Evolutionary conservation across 768 basidiomycete species (phyloP).

Genomic region (Suillus alpinus): DNA sequence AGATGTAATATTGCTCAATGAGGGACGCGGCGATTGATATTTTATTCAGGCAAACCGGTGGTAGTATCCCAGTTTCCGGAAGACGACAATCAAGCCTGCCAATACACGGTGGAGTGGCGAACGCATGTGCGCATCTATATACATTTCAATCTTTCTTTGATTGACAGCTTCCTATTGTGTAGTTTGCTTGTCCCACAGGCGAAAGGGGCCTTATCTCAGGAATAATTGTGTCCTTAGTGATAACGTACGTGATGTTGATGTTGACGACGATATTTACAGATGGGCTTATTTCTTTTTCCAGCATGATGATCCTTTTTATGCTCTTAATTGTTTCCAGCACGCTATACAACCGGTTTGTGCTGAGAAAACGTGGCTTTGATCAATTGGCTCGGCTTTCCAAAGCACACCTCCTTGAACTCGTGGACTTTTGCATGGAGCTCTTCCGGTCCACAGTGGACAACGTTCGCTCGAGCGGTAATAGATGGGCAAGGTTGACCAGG

Average conservation of each 20-base stretch:
- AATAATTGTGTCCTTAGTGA: constrained; percentile 53
- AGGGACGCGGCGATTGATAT: background rate
- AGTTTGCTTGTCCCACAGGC: constrained; percentile 74
- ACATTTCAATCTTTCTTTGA: background rate
- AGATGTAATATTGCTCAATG: background rate
- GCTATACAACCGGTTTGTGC: constrained; percentile 76
- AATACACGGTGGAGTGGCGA: constrained; percentile 81
- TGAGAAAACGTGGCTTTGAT: constrained; percentile 67
- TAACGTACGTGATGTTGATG: constrained; percentile 47
- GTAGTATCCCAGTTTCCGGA: constrained; percentile 65
- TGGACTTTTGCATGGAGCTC: constrained; percentile 20
- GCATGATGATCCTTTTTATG: constrained; percentile 54
- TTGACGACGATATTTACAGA: background rate
- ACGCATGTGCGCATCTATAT: constrained; percentile 56
- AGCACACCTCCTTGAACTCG: constrained; percentile 20
- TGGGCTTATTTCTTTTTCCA: constrained; percentile 23
- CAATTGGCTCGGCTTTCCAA: constrained; percentile 64
- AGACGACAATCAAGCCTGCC: constrained; percentile 64
- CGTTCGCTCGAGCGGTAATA: constrained; percentile 11
- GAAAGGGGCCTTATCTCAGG: constrained; percentile 50
- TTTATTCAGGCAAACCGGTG: constrained; percentile 39
- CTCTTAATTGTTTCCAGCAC: constrained; percentile 67
- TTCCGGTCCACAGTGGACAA: constrained; percentile 13
- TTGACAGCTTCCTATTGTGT: background rate
- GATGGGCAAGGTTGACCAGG: constrained; percentile 13